Evolutionary conservation across 108 stramenopile species (phyloP), one percentile per base, ranked within the genome.

Genomic region (Skeletonema grethae): DNA sequence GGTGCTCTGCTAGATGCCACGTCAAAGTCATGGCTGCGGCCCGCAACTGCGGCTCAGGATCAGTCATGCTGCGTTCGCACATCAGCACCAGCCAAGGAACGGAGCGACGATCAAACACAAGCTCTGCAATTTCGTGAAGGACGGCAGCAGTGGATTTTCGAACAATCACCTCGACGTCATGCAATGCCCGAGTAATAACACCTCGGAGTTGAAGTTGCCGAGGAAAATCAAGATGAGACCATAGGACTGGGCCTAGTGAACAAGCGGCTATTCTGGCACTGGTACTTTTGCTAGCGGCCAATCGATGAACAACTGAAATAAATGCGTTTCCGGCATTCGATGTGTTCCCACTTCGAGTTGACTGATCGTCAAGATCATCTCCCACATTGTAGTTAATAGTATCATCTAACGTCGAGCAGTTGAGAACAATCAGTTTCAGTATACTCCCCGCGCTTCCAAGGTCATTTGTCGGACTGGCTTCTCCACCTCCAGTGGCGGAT

Each of bases 21-120:
- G 92, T 93, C 63, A 95, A 65, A 5, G 91, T 93, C 94, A 93
- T 95, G 16, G 94, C 94, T 4, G 92, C 94, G 6, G 92, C 89
- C 10, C 94, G 82, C 24, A 95, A 67, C 28, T 89, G 90, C 5
- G 94, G 91, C 64, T 95, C 95, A 29, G 95, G 95, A 83, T 96
- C 95, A 18, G 91, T 96, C 93, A 96, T 94, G 32, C 88, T 90
- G 4, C 95, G 85, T 80, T 96, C 95, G 60, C 91, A 91, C 95
- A 96, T 96, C 46, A 96, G 73, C 7, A 96, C 93, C 30, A 94
- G 60, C 95, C 95, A 96, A 7, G 95, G 91, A 43, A 92, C 91
- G 31, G 87, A 77, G 12, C 91, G 82, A 29, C 87, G 69, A 84
- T 92, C 90, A 66, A 90, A 93, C 7, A 91, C 89, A 31, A 93